Base-by-base conservation (phyloP, 495 filamentous ascomycete species). In the Aspergillus sclerotioniger region DNA sequence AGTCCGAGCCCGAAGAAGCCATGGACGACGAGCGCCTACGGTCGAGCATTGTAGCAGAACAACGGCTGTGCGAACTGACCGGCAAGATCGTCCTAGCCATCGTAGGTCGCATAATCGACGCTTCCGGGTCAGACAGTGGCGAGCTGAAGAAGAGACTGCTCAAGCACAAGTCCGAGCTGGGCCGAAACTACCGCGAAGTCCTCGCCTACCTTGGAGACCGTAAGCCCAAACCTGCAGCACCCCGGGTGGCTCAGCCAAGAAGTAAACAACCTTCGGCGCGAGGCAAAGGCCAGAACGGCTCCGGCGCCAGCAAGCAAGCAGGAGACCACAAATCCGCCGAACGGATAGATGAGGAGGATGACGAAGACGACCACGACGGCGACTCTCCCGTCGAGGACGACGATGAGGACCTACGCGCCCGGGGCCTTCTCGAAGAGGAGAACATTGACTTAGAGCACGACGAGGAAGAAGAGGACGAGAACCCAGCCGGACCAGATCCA, bases 1-100 rank as follows among this genome's bases (percentile, higher is more conserved):
- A 81, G n/a, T 76, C 81, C 6, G 82, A 84, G 2, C 78, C 25
- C 25, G 47, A 50, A 1, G 79, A 82, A 33, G 70, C 69, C 4
- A 73, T 82, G 0, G 71, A 71, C 9, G 80, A 79, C 8, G 82
- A 87, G 57, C 79, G 79, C 17, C 76, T 82, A 51, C 80, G 79
- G 12, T 80, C 80, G 20, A 81, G 84, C 51, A 75, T 96, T 13
- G 74, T 90, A 37, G 83, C 90, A 2, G 93, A 98, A 67, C 84
- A 92, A 63, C 82, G 85, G 16, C 78, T 98, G 0, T 97, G 93
- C 72, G 88, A 90, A 62, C 76, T 96, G 3, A 84, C 92, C 6
- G 87, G 88, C 39, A 92, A 91, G 62, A 80, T 94, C 33, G 90
- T 96, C 8, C 77, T 95, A 20, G 86, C 87, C 0, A 83, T 95